These are phyloP conservation scores for Fusarium zealandicum DNA, from an alignment of 2,329 filamentous ascomycete genomes.

Conservation along the genomic window DNA sequence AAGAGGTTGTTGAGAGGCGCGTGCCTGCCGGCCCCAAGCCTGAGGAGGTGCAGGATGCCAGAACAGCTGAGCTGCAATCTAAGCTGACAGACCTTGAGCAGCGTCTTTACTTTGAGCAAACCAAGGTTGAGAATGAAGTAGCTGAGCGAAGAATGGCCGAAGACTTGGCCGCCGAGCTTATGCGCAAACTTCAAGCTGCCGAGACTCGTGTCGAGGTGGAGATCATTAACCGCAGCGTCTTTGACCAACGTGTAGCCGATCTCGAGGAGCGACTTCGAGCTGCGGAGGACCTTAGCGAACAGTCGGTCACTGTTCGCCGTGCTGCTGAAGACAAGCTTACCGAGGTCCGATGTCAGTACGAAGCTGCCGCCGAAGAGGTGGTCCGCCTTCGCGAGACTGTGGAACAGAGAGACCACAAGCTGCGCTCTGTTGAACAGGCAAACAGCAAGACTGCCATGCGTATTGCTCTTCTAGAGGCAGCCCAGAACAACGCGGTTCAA, in stretches of 20 bases:
- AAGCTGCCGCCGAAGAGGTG: slow-evolving; percentile 75
- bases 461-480: slow-evolving; percentile 71
- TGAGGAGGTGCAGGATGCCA: slow-evolving; percentile 60
- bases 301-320: slow-evolving; percentile 68
- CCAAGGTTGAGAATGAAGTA: slow-evolving; percentile 58
- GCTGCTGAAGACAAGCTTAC: slow-evolving; percentile 75
- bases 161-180: slow-evolving; percentile 60
- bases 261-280: slow-evolving; percentile 72
- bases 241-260: slow-evolving; percentile 69
- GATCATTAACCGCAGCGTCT: slow-evolving; percentile 66
- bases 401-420: slow-evolving; percentile 73
- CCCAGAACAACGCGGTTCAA: slow-evolving; percentile 65
- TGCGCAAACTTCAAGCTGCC: slow-evolving; percentile 62
- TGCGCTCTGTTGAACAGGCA: slow-evolving; percentile 65
- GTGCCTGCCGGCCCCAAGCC: slow-evolving; percentile 60
- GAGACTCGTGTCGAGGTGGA: slow-evolving; percentile 67
- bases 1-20: slow-evolving; percentile 67
- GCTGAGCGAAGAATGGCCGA: slow-evolving; percentile 59
- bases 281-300: slow-evolving; percentile 69
- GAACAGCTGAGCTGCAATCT: slow-evolving; percentile 64
- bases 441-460: slow-evolving; percentile 65
- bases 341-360: slow-evolving; percentile 74
- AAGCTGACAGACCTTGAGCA: slow-evolving; percentile 68
- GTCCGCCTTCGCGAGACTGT: slow-evolving; percentile 70
- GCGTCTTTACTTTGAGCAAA: slow-evolving; percentile 57